Evolutionary conservation across 208 protist genomes (phyloP).

Genomic region (Lotmaria passim): DNA sequence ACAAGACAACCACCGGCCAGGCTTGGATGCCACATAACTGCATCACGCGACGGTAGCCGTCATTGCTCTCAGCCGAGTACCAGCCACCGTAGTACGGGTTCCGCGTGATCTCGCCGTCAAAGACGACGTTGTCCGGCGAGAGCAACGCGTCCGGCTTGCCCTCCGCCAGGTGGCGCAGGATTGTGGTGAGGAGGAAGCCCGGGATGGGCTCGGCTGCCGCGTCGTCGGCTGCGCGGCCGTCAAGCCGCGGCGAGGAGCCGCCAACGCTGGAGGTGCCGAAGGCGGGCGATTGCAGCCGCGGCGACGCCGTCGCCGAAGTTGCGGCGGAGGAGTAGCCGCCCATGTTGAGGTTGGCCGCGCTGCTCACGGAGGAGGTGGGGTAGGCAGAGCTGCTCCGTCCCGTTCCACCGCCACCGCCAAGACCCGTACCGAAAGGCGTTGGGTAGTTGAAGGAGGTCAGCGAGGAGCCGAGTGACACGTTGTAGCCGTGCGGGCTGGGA

Average conservation of each 20-base stretch:
- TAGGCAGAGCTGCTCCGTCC: not conserved
- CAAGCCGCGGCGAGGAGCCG: not conserved
- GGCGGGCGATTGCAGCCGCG: conserved; percentile 2
- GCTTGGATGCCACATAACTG: conserved; percentile 43
- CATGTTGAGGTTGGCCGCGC: not conserved
- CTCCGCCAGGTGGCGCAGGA: conserved; percentile 27
- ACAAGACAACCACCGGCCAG: conserved; percentile 69
- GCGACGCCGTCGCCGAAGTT: conserved; percentile 20
- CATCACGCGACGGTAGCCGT: conserved; percentile 63
- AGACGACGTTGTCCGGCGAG: conserved; percentile 37
- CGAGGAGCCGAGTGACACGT: not conserved
- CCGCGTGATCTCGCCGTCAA: conserved; percentile 41
- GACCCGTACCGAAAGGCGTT: not conserved
- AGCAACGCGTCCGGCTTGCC: conserved; percentile 26
- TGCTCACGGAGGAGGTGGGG: not conserved
- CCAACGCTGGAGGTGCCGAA: not conserved
- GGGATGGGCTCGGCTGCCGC: not conserved
- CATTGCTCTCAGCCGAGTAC: conserved; percentile 61
- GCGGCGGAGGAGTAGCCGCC: conserved; percentile 11
- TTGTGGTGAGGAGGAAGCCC: conserved; percentile 5
- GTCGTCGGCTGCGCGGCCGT: not conserved
- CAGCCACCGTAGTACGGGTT: conserved; percentile 73
- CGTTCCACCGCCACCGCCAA: not conserved
- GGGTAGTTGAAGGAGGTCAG: not conserved
- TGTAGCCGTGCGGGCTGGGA: not conserved